These are phyloP conservation scores for Castanea crenata DNA, from an alignment of 306 rosid genomes.

Conservation along the genomic window DNA sequence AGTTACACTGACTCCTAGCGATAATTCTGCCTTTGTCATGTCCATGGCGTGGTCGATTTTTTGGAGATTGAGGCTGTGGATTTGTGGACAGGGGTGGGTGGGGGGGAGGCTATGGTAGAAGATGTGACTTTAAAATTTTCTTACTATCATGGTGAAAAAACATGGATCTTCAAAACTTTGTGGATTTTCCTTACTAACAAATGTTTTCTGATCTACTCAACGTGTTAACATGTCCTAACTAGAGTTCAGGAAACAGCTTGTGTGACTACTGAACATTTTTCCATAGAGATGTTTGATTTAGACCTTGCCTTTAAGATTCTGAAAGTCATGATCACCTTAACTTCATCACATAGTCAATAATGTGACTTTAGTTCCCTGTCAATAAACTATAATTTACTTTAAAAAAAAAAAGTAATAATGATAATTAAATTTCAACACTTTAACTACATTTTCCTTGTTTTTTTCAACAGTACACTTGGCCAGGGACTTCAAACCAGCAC, in stretches of 20 bases:
- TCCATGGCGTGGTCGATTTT: no score
- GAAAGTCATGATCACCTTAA: neutral
- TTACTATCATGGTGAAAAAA: no score
- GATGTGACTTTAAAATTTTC: no score
- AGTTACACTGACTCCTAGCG: no score
- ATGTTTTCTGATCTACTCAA: neutral
- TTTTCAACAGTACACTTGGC: conserved; percentile 83
- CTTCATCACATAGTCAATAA: neutral
- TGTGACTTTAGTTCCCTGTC: neutral
- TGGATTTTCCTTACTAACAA: neutral
- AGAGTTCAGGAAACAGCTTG: neutral
- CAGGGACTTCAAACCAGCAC: conserved; percentile 97
- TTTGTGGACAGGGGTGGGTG: no score
- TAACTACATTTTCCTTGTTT: conserved; percentile 19
- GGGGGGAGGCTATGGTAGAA: no score
- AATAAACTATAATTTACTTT: neutral
- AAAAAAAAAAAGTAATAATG: no score
- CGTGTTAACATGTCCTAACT: neutral
- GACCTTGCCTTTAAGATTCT: no score
- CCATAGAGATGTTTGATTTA: no score
- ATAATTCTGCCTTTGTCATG: no score
- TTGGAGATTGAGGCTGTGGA: no score
- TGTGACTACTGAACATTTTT: neutral
- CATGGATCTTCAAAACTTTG: neutral
- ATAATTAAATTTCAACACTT: neutral